Percentiles rank a stretch among this genome's conserved stretches.
phyloP scores from a whole-genome alignment of 768 basidiomycete genomes.

The Agrocybe praecox region DNA sequence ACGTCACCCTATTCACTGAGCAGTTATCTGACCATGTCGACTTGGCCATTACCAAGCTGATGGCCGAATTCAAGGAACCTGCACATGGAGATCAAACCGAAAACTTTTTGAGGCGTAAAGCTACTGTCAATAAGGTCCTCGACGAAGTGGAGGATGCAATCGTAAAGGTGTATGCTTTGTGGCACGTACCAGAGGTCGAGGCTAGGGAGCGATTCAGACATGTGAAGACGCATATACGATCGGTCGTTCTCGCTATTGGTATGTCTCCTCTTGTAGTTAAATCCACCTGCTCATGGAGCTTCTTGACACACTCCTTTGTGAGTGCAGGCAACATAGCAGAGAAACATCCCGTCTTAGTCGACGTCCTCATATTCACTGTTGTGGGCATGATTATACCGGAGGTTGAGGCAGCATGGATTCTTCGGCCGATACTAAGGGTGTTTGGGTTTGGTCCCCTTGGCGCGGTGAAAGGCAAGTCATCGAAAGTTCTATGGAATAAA shows the following conservation, averaged over 20 bases:
- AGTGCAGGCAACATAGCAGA: neutral
- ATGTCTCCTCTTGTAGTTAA: neutral
- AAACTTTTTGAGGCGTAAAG: slow-evolving; percentile 25
- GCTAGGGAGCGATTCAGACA: slow-evolving; percentile 19
- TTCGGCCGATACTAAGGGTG: slow-evolving; percentile 1
- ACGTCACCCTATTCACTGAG: slow-evolving; percentile 12
- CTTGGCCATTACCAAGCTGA: slow-evolving; percentile 19
- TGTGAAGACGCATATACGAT: slow-evolving; percentile 24
- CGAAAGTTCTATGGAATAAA: neutral
- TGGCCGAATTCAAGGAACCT: slow-evolving; percentile 32
- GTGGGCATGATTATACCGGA: neutral
- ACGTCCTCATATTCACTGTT: neutral
- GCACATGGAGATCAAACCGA: slow-evolving; percentile 27
- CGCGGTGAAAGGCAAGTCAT: neutral
- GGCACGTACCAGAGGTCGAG: slow-evolving; percentile 25
- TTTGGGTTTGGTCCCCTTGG: neutral
- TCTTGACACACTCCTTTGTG: neutral
- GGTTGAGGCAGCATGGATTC: neutral
- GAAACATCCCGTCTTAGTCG: neutral
- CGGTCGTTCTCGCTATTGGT: slow-evolving; percentile 26
- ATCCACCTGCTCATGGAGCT: too few species aligned
- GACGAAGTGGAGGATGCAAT: slow-evolving; percentile 26
- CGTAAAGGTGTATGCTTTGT: slow-evolving; percentile 19
- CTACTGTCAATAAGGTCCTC: slow-evolving; percentile 21
- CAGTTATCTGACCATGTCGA: slow-evolving; percentile 21